A percentile compares a stretch with the other conserved stretches of the same genome.
Evolutionary conservation across 2,329 filamentous ascomycete species (phyloP).

Genomic region (Rachicladosporium sp.): DNA sequence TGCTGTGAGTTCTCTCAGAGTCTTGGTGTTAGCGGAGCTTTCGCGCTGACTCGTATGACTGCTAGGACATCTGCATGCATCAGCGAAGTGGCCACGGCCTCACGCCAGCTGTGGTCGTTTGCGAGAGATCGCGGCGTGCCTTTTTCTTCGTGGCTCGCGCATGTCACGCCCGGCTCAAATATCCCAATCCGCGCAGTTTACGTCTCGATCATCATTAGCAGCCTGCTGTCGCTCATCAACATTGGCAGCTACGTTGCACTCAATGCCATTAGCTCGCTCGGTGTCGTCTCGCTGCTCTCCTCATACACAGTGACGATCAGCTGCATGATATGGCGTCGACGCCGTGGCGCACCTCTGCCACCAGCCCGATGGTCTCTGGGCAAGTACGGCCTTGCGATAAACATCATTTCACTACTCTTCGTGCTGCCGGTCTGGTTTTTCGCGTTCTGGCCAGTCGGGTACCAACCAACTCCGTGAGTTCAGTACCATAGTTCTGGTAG

Average conservation of each 20-base stretch:
- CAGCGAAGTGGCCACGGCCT: constrained; percentile 29
- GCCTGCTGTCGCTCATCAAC: constrained; percentile 6
- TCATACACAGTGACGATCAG: constrained; percentile 9
- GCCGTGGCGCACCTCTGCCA: constrained; percentile 6
- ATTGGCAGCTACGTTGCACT: constrained; percentile 3
- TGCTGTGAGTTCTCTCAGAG: constrained; percentile 1
- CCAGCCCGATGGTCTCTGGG: constrained; percentile 9
- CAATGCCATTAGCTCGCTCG: constrained; percentile 7
- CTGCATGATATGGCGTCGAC: constrained; percentile 7
- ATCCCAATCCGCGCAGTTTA: constrained; percentile 6
- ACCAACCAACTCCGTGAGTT: not conserved
- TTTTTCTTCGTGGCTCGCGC: constrained; percentile 2
- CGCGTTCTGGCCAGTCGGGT: constrained; percentile 11
- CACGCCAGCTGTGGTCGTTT: constrained; percentile 32
- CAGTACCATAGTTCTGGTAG: not conserved
- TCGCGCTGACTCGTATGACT: not conserved
- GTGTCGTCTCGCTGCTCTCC: constrained; percentile 6
- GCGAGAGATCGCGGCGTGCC: constrained; percentile 13
- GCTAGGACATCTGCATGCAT: constrained; percentile 15
- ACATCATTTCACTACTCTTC: constrained; percentile 6
- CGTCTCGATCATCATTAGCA: constrained; percentile 5
- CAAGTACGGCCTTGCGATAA: constrained; percentile 12
- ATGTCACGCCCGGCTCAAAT: constrained; percentile 7
- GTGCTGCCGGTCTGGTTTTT: constrained; percentile 14
- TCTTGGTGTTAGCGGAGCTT: too few species aligned